Base-by-base conservation (phyloP, 768 basidiomycete genomes). In the Chalciporus sphaerocephalus region DNA sequence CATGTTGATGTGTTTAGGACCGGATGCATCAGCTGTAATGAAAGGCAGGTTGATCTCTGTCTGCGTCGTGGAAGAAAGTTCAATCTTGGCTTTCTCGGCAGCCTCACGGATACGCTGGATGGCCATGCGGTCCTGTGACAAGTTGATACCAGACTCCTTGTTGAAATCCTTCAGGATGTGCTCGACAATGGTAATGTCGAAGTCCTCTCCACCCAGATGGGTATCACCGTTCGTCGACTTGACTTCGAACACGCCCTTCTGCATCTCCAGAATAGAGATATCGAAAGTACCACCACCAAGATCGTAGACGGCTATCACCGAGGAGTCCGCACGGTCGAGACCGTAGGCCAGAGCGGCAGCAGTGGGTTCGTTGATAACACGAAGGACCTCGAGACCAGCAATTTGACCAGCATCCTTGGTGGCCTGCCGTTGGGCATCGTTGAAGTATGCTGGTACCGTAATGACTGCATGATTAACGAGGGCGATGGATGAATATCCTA, bases 161-260 rank as follows among this genome's bases (percentile, higher is more conserved):
- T 96, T 92, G 85, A 98, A 98, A 67, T 93, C 87, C 46, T 77
- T 74, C 37, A 97, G 68, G 62, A 99, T 77, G 70, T 88, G 71
- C 53, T 94, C 81, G 52, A 98, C 85, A 34, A 98, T 80, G 30
- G 82, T 70, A 46, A 95, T 84, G 61, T 98, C 96, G 62, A 98
- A 98, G 69, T 98, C 96, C 71, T 99, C 96, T 64, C 85, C 85
- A 55, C 92, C 96, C 47, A 99, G 81, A 65, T 99, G 96, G 13
- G 96, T 98, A 69, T 99, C 95, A 65, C 96, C 96, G 63, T 97
- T 97, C 44, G 96, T 99, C 1, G 96, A 97, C 75, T 98, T 99
- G 65, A 99, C 96, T 69, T 98, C 96, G 68, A 98, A 99, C 9
- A 99, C 94, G 58, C 95, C 96, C 70, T 96, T 94, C 69, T 97